Percentiles rank a stretch among this genome's conserved stretches.
Evolutionary conservation across 2,329 filamentous ascomycete species (phyloP).

Genomic region (Aspergillus fijiensis): DNA sequence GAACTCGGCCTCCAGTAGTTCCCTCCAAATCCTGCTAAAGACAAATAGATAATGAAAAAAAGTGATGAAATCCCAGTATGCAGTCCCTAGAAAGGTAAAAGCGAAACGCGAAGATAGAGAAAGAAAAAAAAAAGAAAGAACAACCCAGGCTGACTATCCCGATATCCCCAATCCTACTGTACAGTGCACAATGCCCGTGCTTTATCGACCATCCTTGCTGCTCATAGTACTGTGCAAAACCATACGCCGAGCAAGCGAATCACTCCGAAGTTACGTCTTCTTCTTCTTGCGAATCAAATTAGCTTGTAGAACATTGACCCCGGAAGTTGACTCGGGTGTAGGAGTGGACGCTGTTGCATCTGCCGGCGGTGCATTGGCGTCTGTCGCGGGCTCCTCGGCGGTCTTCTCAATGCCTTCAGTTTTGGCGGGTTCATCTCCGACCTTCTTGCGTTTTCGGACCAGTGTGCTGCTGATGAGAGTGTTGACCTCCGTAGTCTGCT

Average conservation of each 20-base stretch:
- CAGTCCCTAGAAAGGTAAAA: background rate
- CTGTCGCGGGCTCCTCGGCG: background rate
- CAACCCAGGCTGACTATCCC: background rate
- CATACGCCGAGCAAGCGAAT: background rate
- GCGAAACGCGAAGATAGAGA: background rate
- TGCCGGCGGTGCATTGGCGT: constrained; percentile 7
- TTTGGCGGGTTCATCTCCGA: constrained; percentile 17
- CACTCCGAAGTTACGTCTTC: constrained; percentile 28
- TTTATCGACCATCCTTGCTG: too few relatives aligned
- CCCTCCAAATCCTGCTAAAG: background rate
- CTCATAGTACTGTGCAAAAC: background rate
- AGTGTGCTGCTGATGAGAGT: constrained; percentile 33
- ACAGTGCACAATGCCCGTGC: too few relatives aligned
- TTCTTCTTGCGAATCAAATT: constrained; percentile 44
- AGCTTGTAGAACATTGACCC: constrained; percentile 41
- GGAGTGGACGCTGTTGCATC: constrained; percentile 5
- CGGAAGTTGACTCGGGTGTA: constrained; percentile 14
- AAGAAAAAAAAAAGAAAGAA: background rate
- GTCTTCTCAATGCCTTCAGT: constrained; percentile 1
- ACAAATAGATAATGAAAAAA: background rate
- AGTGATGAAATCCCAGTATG: background rate
- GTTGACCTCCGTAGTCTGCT: constrained; percentile 15
- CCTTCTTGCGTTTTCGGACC: constrained; percentile 42
- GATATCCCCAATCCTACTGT: background rate
- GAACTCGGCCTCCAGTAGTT: background rate